Evolutionary conservation across 148 eudicot genomes (phyloP).

Genomic region (Spergularia marina): DNA sequence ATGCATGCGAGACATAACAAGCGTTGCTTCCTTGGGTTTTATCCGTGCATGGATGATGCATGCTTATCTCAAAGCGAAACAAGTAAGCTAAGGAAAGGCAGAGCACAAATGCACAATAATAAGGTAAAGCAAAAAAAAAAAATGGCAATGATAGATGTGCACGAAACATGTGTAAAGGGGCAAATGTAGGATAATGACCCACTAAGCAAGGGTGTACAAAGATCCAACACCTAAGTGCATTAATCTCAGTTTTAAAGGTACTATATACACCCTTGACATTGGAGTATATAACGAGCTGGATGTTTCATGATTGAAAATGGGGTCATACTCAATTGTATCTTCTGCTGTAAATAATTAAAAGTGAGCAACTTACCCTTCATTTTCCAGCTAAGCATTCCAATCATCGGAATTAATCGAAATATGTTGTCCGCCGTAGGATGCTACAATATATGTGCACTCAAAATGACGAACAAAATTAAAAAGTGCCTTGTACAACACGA

Average conservation of each 20-base stretch:
- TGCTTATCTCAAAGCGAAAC: too few relatives aligned
- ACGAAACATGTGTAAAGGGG: conserved; percentile 25
- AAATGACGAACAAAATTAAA: too few relatives aligned
- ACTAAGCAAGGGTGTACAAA: conserved; percentile 16
- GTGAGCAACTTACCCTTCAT: neutral
- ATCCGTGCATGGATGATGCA: neutral
- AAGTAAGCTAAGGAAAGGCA: too few relatives aligned
- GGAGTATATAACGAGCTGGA: too few relatives aligned
- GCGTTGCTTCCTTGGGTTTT: too few relatives aligned
- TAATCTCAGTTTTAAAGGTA: neutral
- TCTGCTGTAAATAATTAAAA: conserved; percentile 1
- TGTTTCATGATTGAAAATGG: neutral
- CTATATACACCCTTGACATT: too few relatives aligned
- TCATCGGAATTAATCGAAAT: neutral
- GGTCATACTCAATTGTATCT: neutral
- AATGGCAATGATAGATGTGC: conserved; percentile 1
- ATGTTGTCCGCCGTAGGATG: too few relatives aligned
- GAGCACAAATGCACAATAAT: neutral
- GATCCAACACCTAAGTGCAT: conserved; percentile 20
- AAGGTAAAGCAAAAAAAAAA: neutral
- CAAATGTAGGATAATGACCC: conserved; percentile 8
- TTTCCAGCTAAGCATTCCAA: conserved; percentile 17
- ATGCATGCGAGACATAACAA: too few relatives aligned
- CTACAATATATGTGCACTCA: too few relatives aligned
- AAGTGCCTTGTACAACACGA: too few relatives aligned